These are phyloP conservation scores for Taphrina communis DNA, from an alignment of 1,139 yeast genomes.

Conservation along the genomic window DNA sequence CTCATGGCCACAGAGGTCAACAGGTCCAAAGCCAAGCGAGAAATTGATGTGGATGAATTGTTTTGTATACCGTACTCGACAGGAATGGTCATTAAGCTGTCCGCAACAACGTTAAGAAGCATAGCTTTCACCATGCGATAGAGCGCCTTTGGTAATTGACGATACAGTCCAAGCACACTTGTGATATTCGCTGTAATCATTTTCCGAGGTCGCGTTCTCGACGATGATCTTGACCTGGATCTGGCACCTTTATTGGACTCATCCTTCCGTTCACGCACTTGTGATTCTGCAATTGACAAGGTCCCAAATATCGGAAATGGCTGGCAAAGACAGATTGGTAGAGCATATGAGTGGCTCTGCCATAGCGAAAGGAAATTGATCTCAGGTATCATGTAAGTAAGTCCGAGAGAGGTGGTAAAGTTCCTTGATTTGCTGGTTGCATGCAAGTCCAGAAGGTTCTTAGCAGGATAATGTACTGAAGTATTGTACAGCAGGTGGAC, in stretches of 20 bases:
- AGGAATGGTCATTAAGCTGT: not conserved
- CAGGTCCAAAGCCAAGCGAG: not conserved
- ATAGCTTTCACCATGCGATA: conserved; percentile 5
- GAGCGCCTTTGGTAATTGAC: conserved; percentile 4
- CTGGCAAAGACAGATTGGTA: not conserved
- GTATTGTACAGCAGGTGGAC: no score
- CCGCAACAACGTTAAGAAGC: not conserved
- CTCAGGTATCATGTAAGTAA: conserved; percentile 4
- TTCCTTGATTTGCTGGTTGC: not conserved
- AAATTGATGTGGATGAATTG: not conserved
- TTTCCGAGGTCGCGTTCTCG: not conserved
- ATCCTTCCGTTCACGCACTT: conserved; percentile 7
- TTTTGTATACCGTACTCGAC: not conserved
- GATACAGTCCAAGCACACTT: conserved; percentile 7
- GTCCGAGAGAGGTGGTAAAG: not conserved
- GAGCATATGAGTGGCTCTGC: conserved; percentile 8
- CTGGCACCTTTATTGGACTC: not conserved
- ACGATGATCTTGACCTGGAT: conserved; percentile 10
- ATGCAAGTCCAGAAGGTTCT: not conserved
- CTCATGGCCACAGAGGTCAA: not conserved
- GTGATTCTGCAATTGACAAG: conserved; percentile 25
- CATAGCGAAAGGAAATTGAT: not conserved
- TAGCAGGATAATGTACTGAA: not conserved
- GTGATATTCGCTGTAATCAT: conserved; percentile 1
- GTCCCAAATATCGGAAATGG: conserved; percentile 20